These are phyloP conservation scores for Talaromyces thailandensis DNA, from an alignment of 495 filamentous ascomycete genomes.

Conservation along the genomic window DNA sequence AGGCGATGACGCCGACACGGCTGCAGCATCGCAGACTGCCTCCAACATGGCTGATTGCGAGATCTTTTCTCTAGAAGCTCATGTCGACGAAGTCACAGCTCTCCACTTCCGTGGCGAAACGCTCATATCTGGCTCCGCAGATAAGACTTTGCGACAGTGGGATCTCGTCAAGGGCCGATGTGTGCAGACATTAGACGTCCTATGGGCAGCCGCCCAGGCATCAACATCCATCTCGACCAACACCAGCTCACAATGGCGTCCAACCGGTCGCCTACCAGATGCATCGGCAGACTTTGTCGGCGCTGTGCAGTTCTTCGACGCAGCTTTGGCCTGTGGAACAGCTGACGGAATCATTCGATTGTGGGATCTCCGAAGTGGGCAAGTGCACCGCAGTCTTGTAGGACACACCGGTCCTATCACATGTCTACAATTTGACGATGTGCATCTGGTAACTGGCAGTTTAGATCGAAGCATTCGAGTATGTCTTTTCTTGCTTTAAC, in stretches of 20 bases:
- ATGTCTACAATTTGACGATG: conserved; percentile 91
- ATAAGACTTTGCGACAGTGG: conserved; percentile 97
- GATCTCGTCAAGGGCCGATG: conserved; percentile 92
- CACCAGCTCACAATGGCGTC: conserved; percentile 44
- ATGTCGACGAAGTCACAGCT: conserved; percentile 91
- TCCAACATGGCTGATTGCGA: conserved; percentile 80
- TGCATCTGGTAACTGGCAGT: conserved; percentile 91
- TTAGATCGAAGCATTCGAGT: conserved; percentile 90
- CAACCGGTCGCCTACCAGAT: conserved; percentile 51
- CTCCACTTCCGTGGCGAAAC: conserved; percentile 82
- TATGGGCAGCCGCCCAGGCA: conserved; percentile 95
- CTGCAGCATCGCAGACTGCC: conserved; percentile 46
- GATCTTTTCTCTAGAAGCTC: conserved; percentile 77
- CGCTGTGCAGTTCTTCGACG: conserved; percentile 91
- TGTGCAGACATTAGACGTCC: conserved; percentile 95
- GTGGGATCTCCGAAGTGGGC: conserved; percentile 94
- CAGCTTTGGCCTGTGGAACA: conserved; percentile 93
- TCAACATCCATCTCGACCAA: conserved; percentile 56
- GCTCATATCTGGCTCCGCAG: conserved; percentile 88
- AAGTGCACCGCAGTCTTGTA: conserved; percentile 91
- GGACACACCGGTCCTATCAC: conserved; percentile 96
- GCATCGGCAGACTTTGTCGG: conserved; percentile 86
- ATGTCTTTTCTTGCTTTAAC: conserved; percentile 8
- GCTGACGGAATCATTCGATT: conserved; percentile 96
- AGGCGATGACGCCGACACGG: conserved; percentile 42